Evolutionary conservation across 2,329 filamentous ascomycete species (phyloP).

Genomic region (Clonostachys rhizophaga): DNA sequence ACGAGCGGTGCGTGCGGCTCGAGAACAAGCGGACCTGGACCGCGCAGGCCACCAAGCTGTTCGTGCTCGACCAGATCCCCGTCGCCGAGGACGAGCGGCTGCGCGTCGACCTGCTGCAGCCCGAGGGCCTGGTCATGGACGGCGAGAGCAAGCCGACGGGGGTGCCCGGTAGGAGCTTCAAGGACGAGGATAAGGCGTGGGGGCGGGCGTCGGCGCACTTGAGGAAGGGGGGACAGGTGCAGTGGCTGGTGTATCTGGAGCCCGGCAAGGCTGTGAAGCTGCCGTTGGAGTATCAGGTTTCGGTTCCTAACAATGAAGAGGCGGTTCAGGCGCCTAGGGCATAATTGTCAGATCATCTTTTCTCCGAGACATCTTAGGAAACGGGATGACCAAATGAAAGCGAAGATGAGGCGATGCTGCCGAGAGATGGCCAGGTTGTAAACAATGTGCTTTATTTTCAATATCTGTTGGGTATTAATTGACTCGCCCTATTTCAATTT

Average conservation of each 20-base stretch:
- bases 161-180: constrained; percentile 7
- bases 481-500: too few relatives aligned
- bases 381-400: too few relatives aligned
- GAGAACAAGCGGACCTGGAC: constrained; percentile 38
- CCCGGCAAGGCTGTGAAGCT: constrained; percentile 53
- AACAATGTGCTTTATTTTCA: too few relatives aligned
- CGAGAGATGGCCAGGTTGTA: too few relatives aligned
- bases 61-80: constrained; percentile 56
- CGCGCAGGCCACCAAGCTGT: constrained; percentile 34
- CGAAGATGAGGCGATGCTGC: too few relatives aligned
- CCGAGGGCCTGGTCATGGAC: constrained; percentile 36
- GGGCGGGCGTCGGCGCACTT: constrained; percentile 46
- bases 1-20: constrained; percentile 41
- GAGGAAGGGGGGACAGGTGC: constrained; percentile 52
- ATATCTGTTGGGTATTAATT: too few relatives aligned
- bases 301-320: constrained; percentile 41
- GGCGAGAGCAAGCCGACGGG: constrained; percentile 31
- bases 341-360: too few relatives aligned
- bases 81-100: constrained; percentile 57
- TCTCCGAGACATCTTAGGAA: too few relatives aligned
- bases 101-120: constrained; percentile 42
- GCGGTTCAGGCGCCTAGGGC: background rate
- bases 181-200: constrained; percentile 21
- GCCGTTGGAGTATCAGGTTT: constrained; percentile 56
- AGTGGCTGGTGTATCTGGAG: constrained; percentile 54